phyloP scores from a whole-genome alignment of 2,329 filamentous ascomycete species.

The Grosmannia penicillata region DNA sequence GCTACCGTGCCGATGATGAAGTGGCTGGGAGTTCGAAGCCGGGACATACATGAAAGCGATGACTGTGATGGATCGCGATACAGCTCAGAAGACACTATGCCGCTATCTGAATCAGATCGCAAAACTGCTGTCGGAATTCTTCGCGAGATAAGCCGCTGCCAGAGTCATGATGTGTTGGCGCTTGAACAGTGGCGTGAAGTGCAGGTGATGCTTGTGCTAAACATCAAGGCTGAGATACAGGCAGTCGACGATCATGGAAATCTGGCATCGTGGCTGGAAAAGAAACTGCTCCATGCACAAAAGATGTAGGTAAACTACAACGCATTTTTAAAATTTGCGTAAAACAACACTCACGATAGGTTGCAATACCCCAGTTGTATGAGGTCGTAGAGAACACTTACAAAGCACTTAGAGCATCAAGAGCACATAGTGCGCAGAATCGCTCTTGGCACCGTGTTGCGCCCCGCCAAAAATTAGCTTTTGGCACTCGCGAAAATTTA shows the following conservation, averaged over 20 bases:
- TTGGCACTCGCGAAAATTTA: too few relatives aligned
- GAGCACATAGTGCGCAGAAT: too few relatives aligned
- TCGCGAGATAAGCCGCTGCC: slow-evolving; percentile 18
- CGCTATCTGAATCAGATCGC: slow-evolving; percentile 41
- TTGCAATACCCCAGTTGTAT: too few relatives aligned
- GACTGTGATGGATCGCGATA: slow-evolving; percentile 5
- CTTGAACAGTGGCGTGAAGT: slow-evolving; percentile 37
- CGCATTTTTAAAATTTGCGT: too few relatives aligned
- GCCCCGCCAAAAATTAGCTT: too few relatives aligned
- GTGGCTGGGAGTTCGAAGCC: slow-evolving; percentile 46
- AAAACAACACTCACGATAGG: too few relatives aligned
- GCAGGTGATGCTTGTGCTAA: slow-evolving; percentile 59
- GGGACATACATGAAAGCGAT: slow-evolving; percentile 1
- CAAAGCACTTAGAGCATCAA: too few relatives aligned
- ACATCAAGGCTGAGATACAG: slow-evolving; percentile 66
- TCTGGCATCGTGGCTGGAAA: slow-evolving; percentile 34
- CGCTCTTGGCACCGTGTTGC: too few relatives aligned
- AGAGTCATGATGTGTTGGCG: slow-evolving; percentile 16
- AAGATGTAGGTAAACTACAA: background rate
- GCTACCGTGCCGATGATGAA: slow-evolving; percentile 33
- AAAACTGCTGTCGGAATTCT: slow-evolving; percentile 40
- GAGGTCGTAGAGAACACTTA: too few relatives aligned
- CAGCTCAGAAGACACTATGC: slow-evolving; percentile 13
- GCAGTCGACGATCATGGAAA: slow-evolving; percentile 43
- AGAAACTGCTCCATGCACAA: slow-evolving; percentile 16